Conservation (phyloP, 1,284 basidiomycete genomes). For the Leccinum subfulvum region DNA sequence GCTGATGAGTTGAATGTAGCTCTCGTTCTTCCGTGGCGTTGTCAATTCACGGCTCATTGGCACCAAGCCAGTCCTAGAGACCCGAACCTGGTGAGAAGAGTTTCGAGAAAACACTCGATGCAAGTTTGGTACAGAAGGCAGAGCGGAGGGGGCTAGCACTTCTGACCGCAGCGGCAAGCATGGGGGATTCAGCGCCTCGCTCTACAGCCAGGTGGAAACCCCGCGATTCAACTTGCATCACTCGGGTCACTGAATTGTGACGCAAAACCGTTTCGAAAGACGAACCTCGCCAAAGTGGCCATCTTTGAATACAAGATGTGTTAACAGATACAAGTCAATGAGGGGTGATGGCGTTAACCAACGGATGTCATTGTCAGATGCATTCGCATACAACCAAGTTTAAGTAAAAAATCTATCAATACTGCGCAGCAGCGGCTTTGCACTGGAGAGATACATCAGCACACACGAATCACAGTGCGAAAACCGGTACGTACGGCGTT, state of each 20-base stretch:
- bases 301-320: neutral
- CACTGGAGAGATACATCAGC: conserved; percentile 45
- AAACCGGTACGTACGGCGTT: conserved; percentile 61
- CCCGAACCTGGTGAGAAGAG: neutral
- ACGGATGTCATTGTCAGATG: conserved; percentile 13
- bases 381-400: conserved; percentile 6
- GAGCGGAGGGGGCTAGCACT: neutral
- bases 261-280: neutral
- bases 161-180: neutral
- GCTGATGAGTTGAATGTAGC: neutral
- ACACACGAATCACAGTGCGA: conserved; percentile 2
- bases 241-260: neutral
- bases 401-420: conserved; percentile 37
- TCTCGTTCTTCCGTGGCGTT: neutral
- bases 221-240: neutral
- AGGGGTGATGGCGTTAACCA: conserved; percentile 6
- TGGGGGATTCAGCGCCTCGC: neutral
- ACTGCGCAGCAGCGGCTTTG: conserved; percentile 72
- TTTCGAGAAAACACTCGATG: neutral
- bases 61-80: neutral
- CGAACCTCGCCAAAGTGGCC: neutral
- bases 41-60: neutral
- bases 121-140: neutral
- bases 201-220: neutral
- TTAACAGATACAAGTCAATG: conserved; percentile 1